These are phyloP conservation scores for Helichrysum umbraculigerum DNA, from an alignment of 129 eudicot species.

Conservation along the genomic window DNA sequence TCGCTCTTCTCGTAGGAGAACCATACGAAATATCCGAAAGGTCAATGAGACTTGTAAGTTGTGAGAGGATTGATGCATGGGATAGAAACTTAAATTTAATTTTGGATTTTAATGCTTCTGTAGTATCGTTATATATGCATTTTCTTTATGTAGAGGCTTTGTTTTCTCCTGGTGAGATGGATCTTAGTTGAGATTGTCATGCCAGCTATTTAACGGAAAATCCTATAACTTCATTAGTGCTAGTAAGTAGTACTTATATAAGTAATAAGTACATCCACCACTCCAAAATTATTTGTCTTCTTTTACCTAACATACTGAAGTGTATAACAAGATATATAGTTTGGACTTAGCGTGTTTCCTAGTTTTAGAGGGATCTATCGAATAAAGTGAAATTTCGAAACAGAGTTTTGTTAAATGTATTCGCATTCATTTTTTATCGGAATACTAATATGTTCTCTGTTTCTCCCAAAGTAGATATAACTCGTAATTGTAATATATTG, in stretches of 20 bases:
- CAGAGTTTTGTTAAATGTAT: neutral
- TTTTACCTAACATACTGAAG: neutral
- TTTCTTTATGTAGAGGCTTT: neutral
- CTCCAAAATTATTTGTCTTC: neutral
- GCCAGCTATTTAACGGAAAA: neutral
- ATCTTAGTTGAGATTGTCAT: slow-evolving; percentile 4
- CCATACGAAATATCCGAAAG: neutral
- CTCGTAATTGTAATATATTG: neutral
- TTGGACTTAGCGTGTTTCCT: neutral
- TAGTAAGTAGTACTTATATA: too few relatives aligned
- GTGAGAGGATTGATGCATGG: neutral
- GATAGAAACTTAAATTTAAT: neutral
- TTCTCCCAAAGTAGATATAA: too few relatives aligned
- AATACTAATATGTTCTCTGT: too few relatives aligned
- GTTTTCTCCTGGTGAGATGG: neutral
- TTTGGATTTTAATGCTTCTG: neutral
- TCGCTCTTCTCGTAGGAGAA: too few relatives aligned
- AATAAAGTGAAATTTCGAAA: neutral
- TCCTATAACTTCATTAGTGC: neutral
- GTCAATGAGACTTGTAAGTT: neutral
- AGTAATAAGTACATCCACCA: neutral
- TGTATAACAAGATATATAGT: neutral
- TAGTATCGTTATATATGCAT: neutral
- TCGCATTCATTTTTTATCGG: neutral
- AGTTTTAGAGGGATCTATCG: neutral